Base-by-base conservation (phyloP, 768 basidiomycete species). In the Neoboletus subvelutipes region DNA sequence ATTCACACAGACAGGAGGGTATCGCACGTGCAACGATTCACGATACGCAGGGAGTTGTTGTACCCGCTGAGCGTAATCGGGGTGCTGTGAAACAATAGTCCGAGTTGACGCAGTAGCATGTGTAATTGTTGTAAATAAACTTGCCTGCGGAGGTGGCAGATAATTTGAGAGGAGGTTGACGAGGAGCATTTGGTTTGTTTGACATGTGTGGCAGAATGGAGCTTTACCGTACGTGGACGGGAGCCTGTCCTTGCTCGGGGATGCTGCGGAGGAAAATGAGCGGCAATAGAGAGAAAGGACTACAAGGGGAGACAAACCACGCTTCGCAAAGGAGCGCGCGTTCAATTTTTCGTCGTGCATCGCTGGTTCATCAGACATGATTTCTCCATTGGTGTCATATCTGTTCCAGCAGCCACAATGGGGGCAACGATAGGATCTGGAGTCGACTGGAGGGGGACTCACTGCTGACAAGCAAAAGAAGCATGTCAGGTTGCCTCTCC, bases 131-230 rank as follows among this genome's bases (percentile, higher is more conserved):
- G 15, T 1, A 13, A 45, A 17, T 18, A 7, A 28, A 58, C 87
- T 63, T 67, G 93, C 93, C 57, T 82, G 80, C n/a, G 85, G 81
- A 26, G 83, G 75, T 11, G 94, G 94, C 1, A 96, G 80, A 71
- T 95, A 98, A 64, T 90, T 94, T 17, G 94, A 90, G 33, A 98
- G 75, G 54, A 98, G 82, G 71, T 94, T 92, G 58, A 90, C 77
- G 52, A 93, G 77, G 39, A 98, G 80, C 77, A 85, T 87, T 67
- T 97, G 94, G 72, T 98, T 98, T n/a, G 92, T 90, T 64, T 88
- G 86, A 70, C 95, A 97, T 8, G 83, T 84, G 63, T 88, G 86
- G 73, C 94, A 98, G 75, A 96, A 95, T 9, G 83, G 81, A 1
- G 81, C 77, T 28, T 76, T 78, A 53, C 61, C 63, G 56, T 87